Conservation (phyloP, 2,329 filamentous ascomycete genomes). For the Fusarium penzigii region DNA sequence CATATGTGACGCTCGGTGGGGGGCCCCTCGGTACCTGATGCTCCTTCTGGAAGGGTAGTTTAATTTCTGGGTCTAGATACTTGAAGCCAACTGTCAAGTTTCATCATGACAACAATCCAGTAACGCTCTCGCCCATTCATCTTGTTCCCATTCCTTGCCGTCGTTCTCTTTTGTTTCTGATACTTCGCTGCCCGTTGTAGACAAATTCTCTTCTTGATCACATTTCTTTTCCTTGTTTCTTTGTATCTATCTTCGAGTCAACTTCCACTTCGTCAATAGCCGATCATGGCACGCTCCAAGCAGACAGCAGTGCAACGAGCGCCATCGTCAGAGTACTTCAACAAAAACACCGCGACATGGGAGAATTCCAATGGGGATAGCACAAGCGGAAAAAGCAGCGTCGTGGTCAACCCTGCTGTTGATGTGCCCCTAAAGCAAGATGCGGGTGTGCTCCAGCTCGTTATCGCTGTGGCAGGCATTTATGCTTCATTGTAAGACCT, state of each 20-base stretch:
- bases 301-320: slow-evolving; percentile 67
- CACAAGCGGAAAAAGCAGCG: slow-evolving; percentile 24
- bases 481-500: slow-evolving; percentile 87
- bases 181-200: no score
- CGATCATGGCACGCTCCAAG: slow-evolving; percentile 69
- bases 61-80: slow-evolving; percentile 15
- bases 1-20: slow-evolving; percentile 24
- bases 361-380: slow-evolving; percentile 35
- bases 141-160: slow-evolving; percentile 7
- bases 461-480: slow-evolving; percentile 90
- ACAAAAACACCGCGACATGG: slow-evolving; percentile 45
- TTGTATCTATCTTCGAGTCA: not conserved
- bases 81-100: slow-evolving; percentile 33
- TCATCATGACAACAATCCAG: slow-evolving; percentile 26
- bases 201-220: not conserved
- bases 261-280: not conserved
- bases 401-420: slow-evolving; percentile 25
- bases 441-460: slow-evolving; percentile 71
- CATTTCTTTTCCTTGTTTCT: slow-evolving; percentile 1
- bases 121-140: slow-evolving; percentile 14
- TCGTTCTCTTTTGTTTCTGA: slow-evolving; percentile 10
- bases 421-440: slow-evolving; percentile 42
- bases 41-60: slow-evolving; percentile 1
- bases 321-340: slow-evolving; percentile 66
- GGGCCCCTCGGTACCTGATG: slow-evolving; percentile 5